Evolutionary conservation across 2,329 filamentous ascomycete species (phyloP), one percentile per base, ranked within the genome.

Genomic region (Colletotrichum paranaense): DNA sequence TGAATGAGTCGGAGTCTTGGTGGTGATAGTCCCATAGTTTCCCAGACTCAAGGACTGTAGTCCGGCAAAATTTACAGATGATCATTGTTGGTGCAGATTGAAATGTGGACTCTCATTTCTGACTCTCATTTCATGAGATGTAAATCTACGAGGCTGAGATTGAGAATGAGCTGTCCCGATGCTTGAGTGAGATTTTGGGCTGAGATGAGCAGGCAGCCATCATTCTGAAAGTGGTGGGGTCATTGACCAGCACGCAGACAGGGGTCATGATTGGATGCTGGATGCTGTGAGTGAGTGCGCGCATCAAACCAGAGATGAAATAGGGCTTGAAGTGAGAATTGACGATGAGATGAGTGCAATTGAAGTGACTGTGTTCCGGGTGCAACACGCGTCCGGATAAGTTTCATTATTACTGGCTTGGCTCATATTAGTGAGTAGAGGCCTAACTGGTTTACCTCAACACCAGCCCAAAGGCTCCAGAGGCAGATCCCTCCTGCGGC

Each of bases 1-100:
- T 14, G 14, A 72, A 58, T 16, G 24, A 4, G 12, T 1, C 24
- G 0, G 28, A 14, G 5, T 68, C 16, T 2, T 7, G 49, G 19
- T 72, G 19, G 65, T 72, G 52, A 30, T 68, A 68, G 38, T 53
- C 58, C 65, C 69, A 68, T 8, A 7, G 28, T 49, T 28, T 42
- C 16, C 38, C 19, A 19, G 66, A 59, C 16, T 63, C 59, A 1
- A 72, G 52, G 53, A 59, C 30, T 4, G 57, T 53, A 4, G 24
- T 3, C 14, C 16, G 28, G 42, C 69, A 72, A 1, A 68, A 72
- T 3, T 35, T 11, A 35, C 69, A 72, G 2, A 59, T 28, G 7
- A 19, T 38, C 65, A 56, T 60, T 38, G 26, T 16, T 9, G 19
- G 11, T 5, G 16, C 8, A 19, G 7, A 5, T 24, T 6, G 59